Evolutionary conservation across 768 basidiomycete species (phyloP).

Genomic region (Amanita rubescens): DNA sequence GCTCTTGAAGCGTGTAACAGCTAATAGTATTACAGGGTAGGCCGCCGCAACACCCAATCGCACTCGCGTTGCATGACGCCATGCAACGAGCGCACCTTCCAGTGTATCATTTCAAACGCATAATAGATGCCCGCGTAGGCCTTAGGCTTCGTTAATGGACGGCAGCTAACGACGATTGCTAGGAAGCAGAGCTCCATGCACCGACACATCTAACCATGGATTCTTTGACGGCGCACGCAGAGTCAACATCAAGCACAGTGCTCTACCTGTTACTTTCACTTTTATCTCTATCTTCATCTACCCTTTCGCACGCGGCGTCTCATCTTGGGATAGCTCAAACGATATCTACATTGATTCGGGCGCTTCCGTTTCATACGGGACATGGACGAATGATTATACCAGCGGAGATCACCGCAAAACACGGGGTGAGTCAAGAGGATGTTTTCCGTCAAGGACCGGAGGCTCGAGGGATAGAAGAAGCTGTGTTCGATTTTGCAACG

Average conservation of each 20-base stretch:
- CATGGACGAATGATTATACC: conserved; percentile 70
- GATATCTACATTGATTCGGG: conserved; percentile 63
- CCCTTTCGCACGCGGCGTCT: conserved; percentile 69
- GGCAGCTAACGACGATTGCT: conserved; percentile 1
- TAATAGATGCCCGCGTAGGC: conserved; percentile 78
- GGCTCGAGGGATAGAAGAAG: conserved; percentile 62
- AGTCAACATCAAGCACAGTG: conserved; percentile 73
- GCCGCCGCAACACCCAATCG: conserved; percentile 77
- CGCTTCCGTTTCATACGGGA: conserved; percentile 69
- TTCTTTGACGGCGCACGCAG: conserved; percentile 64
- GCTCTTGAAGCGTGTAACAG: neutral
- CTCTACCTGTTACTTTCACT: conserved; percentile 72
- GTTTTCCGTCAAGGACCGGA: conserved; percentile 53
- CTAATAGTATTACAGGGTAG: conserved; percentile 42
- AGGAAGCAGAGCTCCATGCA: conserved; percentile 63
- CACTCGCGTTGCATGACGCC: conserved; percentile 59
- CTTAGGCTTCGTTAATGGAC: neutral
- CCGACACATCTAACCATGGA: conserved; percentile 62
- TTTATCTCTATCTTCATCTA: conserved; percentile 44
- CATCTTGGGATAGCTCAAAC: conserved; percentile 76
- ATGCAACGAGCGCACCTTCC: conserved; percentile 44
- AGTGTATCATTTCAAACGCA: conserved; percentile 72
- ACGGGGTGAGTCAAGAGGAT: conserved; percentile 74
- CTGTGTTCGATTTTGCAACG: conserved; percentile 78
- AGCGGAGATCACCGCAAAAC: conserved; percentile 72